A percentile compares a stretch with the other conserved stretches of the same genome.
These are phyloP conservation scores for Hypsizygus marmoreus DNA, from an alignment of 768 basidiomycete genomes.

Conservation along the genomic window DNA sequence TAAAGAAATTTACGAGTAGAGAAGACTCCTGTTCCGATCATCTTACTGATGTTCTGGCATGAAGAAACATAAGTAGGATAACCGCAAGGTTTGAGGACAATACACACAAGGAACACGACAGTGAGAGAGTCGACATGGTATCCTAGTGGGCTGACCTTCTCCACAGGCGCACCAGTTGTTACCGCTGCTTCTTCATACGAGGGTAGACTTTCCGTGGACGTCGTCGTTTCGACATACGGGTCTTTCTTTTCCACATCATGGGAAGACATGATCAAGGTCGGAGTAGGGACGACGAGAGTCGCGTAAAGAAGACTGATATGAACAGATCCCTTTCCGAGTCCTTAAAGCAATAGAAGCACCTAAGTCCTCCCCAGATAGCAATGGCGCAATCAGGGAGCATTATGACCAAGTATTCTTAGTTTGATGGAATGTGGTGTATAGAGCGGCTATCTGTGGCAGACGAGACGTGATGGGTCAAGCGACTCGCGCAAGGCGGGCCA, in stretches of 20 bases:
- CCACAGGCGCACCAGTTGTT: slow-evolving; percentile 30
- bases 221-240: slow-evolving; percentile 8
- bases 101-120: slow-evolving; percentile 14
- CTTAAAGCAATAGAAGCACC: slow-evolving; percentile 3
- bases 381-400: slow-evolving; percentile 23
- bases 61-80: neutral
- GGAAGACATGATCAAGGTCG: slow-evolving; percentile 17
- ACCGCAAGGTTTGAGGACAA: no score
- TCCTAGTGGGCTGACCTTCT: slow-evolving; percentile 35
- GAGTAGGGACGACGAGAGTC: neutral
- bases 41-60: slow-evolving; percentile 34
- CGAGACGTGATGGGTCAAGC: no score
- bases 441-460: no score
- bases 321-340: neutral
- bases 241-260: slow-evolving; percentile 9
- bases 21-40: slow-evolving; percentile 42
- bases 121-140: slow-evolving; percentile 32
- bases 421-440: slow-evolving; percentile 12
- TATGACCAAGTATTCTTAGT: slow-evolving; percentile 11
- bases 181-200: slow-evolving; percentile 30
- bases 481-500: no score
- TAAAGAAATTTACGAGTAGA: slow-evolving; percentile 24
- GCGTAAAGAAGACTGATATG: neutral
- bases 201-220: slow-evolving; percentile 19
- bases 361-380: neutral